Evolutionary conservation across 768 basidiomycete species (phyloP).

Genomic region (Collybiopsis confluens): DNA sequence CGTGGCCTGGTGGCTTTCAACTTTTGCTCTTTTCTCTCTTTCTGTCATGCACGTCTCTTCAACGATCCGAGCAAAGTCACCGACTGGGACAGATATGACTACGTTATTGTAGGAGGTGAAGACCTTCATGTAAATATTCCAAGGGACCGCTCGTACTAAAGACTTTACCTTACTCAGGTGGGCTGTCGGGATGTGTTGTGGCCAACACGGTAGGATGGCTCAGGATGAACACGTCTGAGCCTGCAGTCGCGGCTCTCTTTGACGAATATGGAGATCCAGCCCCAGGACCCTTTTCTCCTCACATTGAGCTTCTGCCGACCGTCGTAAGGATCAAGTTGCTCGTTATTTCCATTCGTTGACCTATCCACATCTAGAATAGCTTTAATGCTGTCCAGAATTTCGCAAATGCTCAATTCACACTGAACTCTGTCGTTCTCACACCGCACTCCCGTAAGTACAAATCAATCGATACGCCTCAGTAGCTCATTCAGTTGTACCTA

Average conservation of each 20-base stretch:
- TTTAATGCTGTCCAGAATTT: background rate
- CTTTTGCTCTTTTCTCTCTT: background rate
- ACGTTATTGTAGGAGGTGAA: background rate
- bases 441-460: conserved; percentile 10
- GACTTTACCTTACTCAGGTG: background rate
- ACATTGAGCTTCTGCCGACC: conserved; percentile 24
- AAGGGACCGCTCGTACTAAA: no score
- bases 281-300: conserved; percentile 23
- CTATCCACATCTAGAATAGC: background rate
- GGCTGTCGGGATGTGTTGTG: background rate
- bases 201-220: conserved; percentile 21
- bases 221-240: conserved; percentile 20
- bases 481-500: background rate
- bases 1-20: no score
- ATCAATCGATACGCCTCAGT: background rate
- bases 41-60: background rate
- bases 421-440: conserved; percentile 1
- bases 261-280: conserved; percentile 22
- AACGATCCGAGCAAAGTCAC: background rate
- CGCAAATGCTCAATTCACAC: background rate
- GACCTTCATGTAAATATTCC: background rate
- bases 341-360: background rate
- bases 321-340: background rate
- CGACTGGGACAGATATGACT: background rate
- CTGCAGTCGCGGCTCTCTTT: conserved; percentile 8